phyloP scores from a whole-genome alignment of 495 filamentous ascomycete genomes.

The Lophiotrema nucula region DNA sequence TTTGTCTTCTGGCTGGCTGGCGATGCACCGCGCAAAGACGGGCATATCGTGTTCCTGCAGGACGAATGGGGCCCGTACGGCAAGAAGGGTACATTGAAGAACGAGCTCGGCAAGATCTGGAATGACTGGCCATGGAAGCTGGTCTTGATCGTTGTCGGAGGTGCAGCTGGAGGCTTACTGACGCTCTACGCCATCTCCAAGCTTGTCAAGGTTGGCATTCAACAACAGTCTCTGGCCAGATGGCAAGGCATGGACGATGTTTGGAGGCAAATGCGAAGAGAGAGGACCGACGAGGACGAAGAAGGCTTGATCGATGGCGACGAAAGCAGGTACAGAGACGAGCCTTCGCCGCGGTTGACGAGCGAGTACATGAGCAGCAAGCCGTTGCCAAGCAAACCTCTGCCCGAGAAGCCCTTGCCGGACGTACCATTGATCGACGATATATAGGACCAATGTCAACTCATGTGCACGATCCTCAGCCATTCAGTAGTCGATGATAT shows the following conservation, averaged over 20 bases:
- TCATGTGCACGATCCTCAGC: neutral
- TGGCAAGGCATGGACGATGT: constrained; percentile 24
- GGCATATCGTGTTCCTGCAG: constrained; percentile 16
- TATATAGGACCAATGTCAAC: neutral
- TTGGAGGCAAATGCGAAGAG: constrained; percentile 12
- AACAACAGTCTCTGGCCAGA: constrained; percentile 6
- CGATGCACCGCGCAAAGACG: neutral
- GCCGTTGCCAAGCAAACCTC: constrained; percentile 11
- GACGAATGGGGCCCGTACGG: constrained; percentile 15
- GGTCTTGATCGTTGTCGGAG: neutral
- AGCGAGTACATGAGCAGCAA: neutral
- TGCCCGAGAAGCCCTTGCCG: constrained; percentile 22
- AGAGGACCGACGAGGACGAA: constrained; percentile 8
- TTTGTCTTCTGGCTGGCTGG: constrained; percentile 10
- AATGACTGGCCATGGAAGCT: constrained; percentile 11
- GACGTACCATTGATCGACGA: constrained; percentile 20
- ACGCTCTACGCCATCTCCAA: constrained; percentile 4
- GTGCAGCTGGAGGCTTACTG: constrained; percentile 3
- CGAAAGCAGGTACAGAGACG: constrained; percentile 2
- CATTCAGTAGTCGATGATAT: neutral
- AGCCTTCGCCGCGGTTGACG: neutral
- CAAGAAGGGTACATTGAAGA: constrained; percentile 14
- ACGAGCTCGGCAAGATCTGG: neutral
- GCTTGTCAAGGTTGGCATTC: neutral
- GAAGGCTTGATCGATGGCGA: constrained; percentile 1